A percentile compares a stretch with the other conserved stretches of the same genome.
Evolutionary conservation across 78 protist genomes (phyloP).

Genomic region (Guillardia theta): DNA sequence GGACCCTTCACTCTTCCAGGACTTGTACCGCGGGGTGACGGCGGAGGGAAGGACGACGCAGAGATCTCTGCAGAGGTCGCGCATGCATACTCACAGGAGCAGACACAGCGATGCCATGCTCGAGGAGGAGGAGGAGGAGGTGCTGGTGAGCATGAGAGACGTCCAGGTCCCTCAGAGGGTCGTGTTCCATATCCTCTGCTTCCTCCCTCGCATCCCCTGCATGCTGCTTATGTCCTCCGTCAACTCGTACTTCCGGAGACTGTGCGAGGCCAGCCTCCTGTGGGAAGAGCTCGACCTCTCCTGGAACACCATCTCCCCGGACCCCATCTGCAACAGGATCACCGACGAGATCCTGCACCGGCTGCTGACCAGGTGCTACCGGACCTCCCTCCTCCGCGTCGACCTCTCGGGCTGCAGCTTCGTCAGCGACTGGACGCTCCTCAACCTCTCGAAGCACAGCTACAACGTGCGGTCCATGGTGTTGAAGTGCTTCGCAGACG

Average conservation of each 20-base stretch:
- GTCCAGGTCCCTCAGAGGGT: too few relatives aligned
- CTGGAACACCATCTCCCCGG: neutral
- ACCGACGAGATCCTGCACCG: neutral
- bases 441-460: neutral
- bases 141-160: too few relatives aligned
- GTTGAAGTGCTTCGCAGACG: neutral
- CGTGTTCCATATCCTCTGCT: neutral
- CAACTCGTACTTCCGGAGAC: neutral
- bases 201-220: neutral
- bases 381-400: neutral
- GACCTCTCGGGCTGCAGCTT: neutral
- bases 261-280: neutral
- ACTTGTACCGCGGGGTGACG: neutral
- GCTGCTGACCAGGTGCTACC: neutral
- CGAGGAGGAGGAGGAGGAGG: too few relatives aligned
- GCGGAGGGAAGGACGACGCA: neutral
- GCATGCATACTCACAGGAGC: too few relatives aligned
- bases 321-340: neutral
- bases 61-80: too few relatives aligned
- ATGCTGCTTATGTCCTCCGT: neutral
- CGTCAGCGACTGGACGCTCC: slow-evolving; percentile 8
- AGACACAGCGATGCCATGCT: too few relatives aligned
- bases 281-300: neutral
- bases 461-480: neutral
- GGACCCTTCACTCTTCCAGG: neutral